Evolutionary conservation across 2,329 filamentous ascomycete species (phyloP), one percentile per base, ranked within the genome.

Genomic region (Parasarocladium wereldwijsianum): DNA sequence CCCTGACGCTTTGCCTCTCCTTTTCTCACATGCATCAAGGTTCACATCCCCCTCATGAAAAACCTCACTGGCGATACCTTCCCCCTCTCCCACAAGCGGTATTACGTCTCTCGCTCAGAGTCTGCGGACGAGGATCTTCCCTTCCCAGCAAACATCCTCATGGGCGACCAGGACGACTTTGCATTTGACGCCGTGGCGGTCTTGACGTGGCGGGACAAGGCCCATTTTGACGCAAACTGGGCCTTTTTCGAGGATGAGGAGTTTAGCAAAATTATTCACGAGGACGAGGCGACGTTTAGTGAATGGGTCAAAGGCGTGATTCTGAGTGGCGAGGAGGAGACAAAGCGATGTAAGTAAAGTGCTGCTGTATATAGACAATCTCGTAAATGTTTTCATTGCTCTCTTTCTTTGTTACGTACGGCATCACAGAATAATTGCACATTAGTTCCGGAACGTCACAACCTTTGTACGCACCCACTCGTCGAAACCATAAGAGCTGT

Each of bases 401-500:
- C n/a, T n/a, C n/a, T n/a, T n/a, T n/a, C n/a, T n/a, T n/a, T n/a
- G 20, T n/a, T 21, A 21, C 20, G 8, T 21, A 8, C 20, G 20
- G 20, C 20, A 21, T n/a, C 8, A 8, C 20, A 26, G 24, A 26
- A 26, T 16, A 6, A 15, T 28, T 26, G 8, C 14, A 7, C 4
- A 9, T 24, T 11, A 55, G 29, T 53, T 50, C 35, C 49, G 45
- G 51, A 65, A 79, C 0, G 73, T 78, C 6, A 80, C 55, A 2
- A 61, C 71, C 60, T 79, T 80, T 13, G 64, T 70, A 44, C 62
- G 57, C 29, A 74, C 51, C 64, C 72, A 78, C 48, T 78, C 73
- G 4, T 66, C 57, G 31, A 76, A 47, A 0, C 70, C 72, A 15
- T 51, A 38, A 2, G 62, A 55, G 3, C 46, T 32, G 36, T 68